Conservation (phyloP, 163 green algal species). For the Botryococcus braunii region DNA sequence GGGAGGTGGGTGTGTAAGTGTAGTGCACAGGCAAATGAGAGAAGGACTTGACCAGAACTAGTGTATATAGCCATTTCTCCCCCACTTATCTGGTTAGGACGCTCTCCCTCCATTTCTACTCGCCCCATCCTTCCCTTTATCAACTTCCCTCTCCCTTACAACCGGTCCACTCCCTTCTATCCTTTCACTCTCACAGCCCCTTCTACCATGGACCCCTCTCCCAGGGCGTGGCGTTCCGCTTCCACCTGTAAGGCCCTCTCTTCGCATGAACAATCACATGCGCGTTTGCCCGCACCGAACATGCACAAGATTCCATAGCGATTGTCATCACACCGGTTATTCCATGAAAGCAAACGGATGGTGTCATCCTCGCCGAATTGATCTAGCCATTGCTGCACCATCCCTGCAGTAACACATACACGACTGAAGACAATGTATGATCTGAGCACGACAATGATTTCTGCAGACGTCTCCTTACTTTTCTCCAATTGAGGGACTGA, state of each 20-base stretch:
- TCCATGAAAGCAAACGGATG: constrained; percentile 50
- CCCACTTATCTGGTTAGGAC: too few relatives aligned
- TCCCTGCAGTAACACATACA: constrained; percentile 66
- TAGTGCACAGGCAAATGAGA: too few relatives aligned
- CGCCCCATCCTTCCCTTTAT: too few relatives aligned
- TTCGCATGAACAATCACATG: not conserved
- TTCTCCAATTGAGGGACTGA: too few relatives aligned
- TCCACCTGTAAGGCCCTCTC: too few relatives aligned
- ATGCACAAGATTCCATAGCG: too few relatives aligned
- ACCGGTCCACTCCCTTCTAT: not conserved
- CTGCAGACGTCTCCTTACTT: too few relatives aligned
- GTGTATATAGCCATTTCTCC: too few relatives aligned
- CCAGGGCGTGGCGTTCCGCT: not conserved
- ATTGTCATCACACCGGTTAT: constrained; percentile 83
- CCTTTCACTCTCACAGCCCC: not conserved
- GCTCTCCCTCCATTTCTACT: too few relatives aligned
- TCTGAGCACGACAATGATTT: not conserved
- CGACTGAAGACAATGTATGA: constrained; percentile 4
- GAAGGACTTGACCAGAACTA: too few relatives aligned
- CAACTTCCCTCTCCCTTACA: too few relatives aligned
- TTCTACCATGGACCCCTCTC: not conserved
- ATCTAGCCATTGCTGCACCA: constrained; percentile 68
- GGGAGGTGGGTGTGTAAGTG: too few relatives aligned
- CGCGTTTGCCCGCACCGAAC: not conserved
- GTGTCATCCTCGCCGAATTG: constrained; percentile 42